Evolutionary conservation across 2,329 filamentous ascomycete genomes (phyloP), one percentile per base, ranked within the genome.

Genomic region (Endoconidiophora laricicola): DNA sequence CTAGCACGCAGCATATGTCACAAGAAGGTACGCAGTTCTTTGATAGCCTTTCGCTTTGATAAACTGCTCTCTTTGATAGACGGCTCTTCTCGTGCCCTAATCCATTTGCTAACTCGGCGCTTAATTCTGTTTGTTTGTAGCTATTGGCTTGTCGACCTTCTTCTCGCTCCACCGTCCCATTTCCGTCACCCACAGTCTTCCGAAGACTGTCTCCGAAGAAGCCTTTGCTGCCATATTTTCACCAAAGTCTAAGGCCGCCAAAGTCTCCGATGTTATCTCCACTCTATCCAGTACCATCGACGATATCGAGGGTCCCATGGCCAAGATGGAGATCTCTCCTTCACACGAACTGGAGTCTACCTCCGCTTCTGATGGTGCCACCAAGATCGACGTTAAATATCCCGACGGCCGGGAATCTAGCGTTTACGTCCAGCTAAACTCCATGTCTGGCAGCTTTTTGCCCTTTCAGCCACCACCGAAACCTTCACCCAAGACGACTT

Each of bases 141-240:
- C 93, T 60, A 74, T 96, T 54, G 81, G 83, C 55, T 72, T 94
- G 43, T 91, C 90, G 6, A 83, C 83, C 54, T 96, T 98, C 73
- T 96, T 96, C 71, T 93, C 88, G 55, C 82, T 94, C 57, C 86
- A 98, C 67, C 81, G 91, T 54, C 91, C 91, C 43, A 90, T 98
- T 60, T 94, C 86, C 50, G 78, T 95, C 56, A 87, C 81, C 46
- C 80, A 81, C 58, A 81, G 82, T 57, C 81, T 94, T 60, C 91
- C 83, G 50, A 79, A 76, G 58, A 70, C 74, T 18, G 74, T 87
- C 43, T 79, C 76, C 48, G 72, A 82, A 55, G 81, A 84, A 61
- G 74, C 81, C 46, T 95, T 96, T 64, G 81, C 85, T 55, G 74
- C 82, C 60, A 88, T 98, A 60, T 96, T 96, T 64, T 71, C 79